Conservation (phyloP, 345 rosid species). For the Populus simonii region DNA sequence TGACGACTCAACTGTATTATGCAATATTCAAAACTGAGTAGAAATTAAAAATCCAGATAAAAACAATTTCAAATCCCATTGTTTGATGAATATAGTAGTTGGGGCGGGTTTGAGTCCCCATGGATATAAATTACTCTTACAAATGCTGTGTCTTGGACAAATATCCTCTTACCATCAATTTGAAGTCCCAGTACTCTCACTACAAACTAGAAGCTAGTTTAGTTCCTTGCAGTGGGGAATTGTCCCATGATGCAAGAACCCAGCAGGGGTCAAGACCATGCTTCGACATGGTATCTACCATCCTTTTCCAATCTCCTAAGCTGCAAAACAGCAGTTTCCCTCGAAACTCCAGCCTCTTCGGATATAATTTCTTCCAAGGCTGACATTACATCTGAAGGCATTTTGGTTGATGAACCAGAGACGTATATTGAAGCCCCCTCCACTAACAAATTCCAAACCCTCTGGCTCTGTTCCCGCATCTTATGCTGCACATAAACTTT, state of each 20-base stretch:
- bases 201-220: not conserved
- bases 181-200: not conserved
- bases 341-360: slow-evolving; percentile 58
- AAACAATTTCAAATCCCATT: too few species aligned
- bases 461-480: slow-evolving; percentile 55
- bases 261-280: slow-evolving; percentile 65
- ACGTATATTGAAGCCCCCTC: slow-evolving; percentile 70
- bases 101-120: too few species aligned
- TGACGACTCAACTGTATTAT: too few species aligned
- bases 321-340: slow-evolving; percentile 52
- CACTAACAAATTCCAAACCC: slow-evolving; percentile 58
- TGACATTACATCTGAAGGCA: slow-evolving; percentile 78
- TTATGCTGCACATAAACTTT: slow-evolving; percentile 91
- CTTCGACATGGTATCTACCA: slow-evolving; percentile 87
- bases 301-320: slow-evolving; percentile 69
- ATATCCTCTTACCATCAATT: not conserved
- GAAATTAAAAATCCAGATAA: too few species aligned
- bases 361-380: slow-evolving; percentile 69
- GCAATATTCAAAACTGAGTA: too few species aligned
- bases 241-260: not conserved
- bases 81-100: too few species aligned
- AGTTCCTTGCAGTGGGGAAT: not conserved
- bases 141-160: too few species aligned
- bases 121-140: too few species aligned
- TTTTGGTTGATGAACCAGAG: slow-evolving; percentile 89